Conservation (phyloP, 192 early-diverging fungal genomes). For the Rhizoclosmatium globosum region DNA sequence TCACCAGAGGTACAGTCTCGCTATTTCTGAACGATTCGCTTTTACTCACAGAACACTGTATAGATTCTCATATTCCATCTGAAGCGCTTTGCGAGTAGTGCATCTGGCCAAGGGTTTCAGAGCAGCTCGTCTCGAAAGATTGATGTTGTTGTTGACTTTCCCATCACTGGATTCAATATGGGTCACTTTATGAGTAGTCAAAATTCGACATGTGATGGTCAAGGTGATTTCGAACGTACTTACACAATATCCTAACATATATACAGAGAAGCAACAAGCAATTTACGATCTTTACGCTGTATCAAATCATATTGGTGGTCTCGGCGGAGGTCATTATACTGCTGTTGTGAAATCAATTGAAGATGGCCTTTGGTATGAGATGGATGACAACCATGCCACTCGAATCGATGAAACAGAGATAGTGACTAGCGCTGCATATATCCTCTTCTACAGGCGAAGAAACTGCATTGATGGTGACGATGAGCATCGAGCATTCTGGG, state of each 20-base stretch:
- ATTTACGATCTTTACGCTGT: slow-evolving; percentile 85
- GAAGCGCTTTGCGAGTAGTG: slow-evolving; percentile 85
- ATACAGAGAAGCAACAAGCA: background rate
- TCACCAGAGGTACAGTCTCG: slow-evolving; percentile 57
- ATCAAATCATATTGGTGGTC: slow-evolving; percentile 47
- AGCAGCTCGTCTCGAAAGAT: slow-evolving; percentile 66
- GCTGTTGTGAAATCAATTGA: slow-evolving; percentile 64
- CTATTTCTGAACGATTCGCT: slow-evolving; percentile 46
- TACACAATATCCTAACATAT: no score
- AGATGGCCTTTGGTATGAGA: slow-evolving; percentile 78
- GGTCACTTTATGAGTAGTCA: slow-evolving; percentile 66
- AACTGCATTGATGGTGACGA: background rate
- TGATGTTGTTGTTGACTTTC: slow-evolving; percentile 78
- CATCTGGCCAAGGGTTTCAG: slow-evolving; percentile 72
- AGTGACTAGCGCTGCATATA: slow-evolving; percentile 63
- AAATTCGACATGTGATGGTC: background rate
- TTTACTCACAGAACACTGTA: slow-evolving; percentile 48
- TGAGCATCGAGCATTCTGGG: background rate
- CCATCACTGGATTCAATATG: slow-evolving; percentile 71
- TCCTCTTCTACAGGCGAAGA: slow-evolving; percentile 58
- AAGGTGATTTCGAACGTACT: background rate
- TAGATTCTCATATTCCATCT: slow-evolving; percentile 82
- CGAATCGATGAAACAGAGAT: slow-evolving; percentile 5
- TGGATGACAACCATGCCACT: slow-evolving; percentile 75
- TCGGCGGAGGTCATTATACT: slow-evolving; percentile 66